Base-by-base conservation (phyloP, 768 basidiomycete genomes). In the Phylloporus arenicola region DNA sequence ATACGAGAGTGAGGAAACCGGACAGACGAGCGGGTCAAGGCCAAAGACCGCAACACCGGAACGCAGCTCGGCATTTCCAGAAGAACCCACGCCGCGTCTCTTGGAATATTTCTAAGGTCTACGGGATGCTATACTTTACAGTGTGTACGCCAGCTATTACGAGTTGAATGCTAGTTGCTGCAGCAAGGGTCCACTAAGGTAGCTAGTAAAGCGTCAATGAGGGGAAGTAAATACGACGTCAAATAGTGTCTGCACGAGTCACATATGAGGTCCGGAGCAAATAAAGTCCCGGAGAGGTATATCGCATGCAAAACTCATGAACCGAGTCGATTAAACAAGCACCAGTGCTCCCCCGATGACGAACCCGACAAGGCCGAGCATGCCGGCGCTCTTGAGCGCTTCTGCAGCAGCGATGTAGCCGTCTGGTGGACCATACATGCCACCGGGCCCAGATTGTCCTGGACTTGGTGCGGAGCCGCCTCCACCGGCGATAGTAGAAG, bases 401-500 rank as follows among this genome's bases (percentile, higher is more conserved):
- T 70, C 57, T 7, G 80, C 86, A 12, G 74, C 77, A 25, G 83
- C 77, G 54, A 81, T 82, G 68, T 82, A 88, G 46, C 72, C 65
- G 59, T 89, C 86, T 42, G 75, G 73, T 42, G 86, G 86, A n/a
- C 86, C 86, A 53, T 75, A 84, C 31, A 76, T 67, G 24, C 79
- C 83, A 49, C 60, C 62, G 2, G 58, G 16, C 38, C 67, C 75
- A 17, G 70, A 55, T 43, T 71, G 67, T 19, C 85, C 86, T 22
- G 86, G 86, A 40, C 70, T 65, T 10, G 86, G 86, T 3, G 86
- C 86, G 0, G 45, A 45, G 11, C 83, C 66, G 37, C 64, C 45
- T 30, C 27, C 85, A 31, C 77, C 84, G 25, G 74, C 64, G 27
- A 84, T 67, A 47, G 68, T 63, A 20, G 81, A 67, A 3, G 84